Evolutionary conservation across 1,284 basidiomycete species (phyloP).

Genomic region (Caloboletus inedulis): DNA sequence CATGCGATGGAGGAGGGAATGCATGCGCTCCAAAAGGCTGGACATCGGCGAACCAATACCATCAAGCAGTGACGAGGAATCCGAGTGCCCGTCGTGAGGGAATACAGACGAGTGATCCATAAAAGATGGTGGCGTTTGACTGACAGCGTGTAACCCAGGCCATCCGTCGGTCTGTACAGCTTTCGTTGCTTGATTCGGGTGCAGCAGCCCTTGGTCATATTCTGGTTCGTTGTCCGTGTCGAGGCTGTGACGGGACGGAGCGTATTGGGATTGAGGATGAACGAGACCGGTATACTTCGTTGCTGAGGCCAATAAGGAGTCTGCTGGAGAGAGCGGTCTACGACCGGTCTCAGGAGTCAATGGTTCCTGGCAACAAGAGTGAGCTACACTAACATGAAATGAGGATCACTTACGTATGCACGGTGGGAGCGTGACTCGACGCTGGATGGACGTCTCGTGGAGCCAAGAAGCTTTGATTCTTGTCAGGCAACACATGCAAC

Average conservation of each 20-base stretch:
- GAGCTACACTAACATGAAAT: conserved; percentile 3
- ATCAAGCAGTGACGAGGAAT: conserved; percentile 65
- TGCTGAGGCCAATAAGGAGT: conserved; percentile 45
- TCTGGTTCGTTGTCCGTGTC: conserved; percentile 48
- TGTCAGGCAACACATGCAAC: conserved; percentile 10
- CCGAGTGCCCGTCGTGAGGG: conserved; percentile 58
- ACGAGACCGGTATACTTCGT: conserved; percentile 41
- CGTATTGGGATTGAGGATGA: conserved; percentile 39
- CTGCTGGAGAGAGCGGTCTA: conserved; percentile 55
- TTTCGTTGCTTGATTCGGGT: conserved; percentile 48
- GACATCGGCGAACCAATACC: conserved; percentile 50
- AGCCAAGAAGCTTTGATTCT: conserved; percentile 21
- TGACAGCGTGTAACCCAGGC: conserved; percentile 30
- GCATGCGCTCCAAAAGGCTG: conserved; percentile 69
- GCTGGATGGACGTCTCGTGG: conserved; percentile 32
- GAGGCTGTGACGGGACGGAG: conserved; percentile 40
- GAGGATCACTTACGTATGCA: conserved; percentile 40
- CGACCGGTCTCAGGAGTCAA: conserved; percentile 58
- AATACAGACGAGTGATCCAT: conserved; percentile 46
- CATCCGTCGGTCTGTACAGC: conserved; percentile 73
- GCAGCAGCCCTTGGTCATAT: conserved; percentile 34
- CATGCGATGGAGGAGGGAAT: conserved; percentile 66
- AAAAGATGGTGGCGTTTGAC: conserved; percentile 35
- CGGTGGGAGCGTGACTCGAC: conserved; percentile 34
- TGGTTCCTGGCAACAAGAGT: conserved; percentile 43